Evolutionary conservation across 2,329 filamentous ascomycete genomes (phyloP).

Genomic region (Spiromastix sp.): DNA sequence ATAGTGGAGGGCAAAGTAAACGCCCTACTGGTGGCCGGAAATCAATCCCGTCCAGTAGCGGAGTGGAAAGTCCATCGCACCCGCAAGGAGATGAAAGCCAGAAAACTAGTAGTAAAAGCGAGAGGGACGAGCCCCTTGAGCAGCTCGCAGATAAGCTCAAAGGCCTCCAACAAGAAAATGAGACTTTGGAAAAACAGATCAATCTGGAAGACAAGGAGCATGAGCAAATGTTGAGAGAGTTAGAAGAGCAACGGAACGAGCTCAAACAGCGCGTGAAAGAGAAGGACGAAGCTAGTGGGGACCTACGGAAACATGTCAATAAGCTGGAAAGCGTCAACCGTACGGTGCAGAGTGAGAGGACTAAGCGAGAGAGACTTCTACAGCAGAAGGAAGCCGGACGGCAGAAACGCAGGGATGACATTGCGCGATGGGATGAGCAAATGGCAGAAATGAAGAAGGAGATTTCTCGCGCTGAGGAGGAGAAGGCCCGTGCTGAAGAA

Average conservation of each 20-base stretch:
- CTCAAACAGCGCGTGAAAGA: constrained; percentile 71
- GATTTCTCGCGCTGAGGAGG: constrained; percentile 33
- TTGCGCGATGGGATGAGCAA: constrained; percentile 47
- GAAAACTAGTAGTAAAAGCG: constrained; percentile 31
- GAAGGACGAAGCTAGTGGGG: constrained; percentile 82
- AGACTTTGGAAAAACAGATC: constrained; percentile 62
- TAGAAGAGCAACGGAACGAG: constrained; percentile 68
- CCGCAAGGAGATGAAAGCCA: constrained; percentile 30
- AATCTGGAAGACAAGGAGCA: constrained; percentile 59
- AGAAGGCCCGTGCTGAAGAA: constrained; percentile 32
- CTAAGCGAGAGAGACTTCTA: constrained; percentile 60
- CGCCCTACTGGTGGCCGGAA: constrained; percentile 64
- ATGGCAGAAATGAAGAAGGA: constrained; percentile 42
- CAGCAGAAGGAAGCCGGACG: constrained; percentile 52
- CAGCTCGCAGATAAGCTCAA: constrained; percentile 76
- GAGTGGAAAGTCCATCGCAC: constrained; percentile 28
- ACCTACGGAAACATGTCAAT: constrained; percentile 70
- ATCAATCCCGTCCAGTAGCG: constrained; percentile 57
- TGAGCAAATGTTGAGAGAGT: constrained; percentile 52
- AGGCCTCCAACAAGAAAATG: constrained; percentile 68
- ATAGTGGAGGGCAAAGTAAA: constrained; percentile 46
- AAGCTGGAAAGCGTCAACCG: constrained; percentile 73
- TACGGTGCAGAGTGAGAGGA: constrained; percentile 64
- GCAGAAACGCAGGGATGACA: constrained; percentile 51
- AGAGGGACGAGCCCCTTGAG: constrained; percentile 58